Evolutionary conservation across 192 early-diverging fungal genomes (phyloP), one percentile per base, ranked within the genome.

Genomic region (Linderina pennispora): DNA sequence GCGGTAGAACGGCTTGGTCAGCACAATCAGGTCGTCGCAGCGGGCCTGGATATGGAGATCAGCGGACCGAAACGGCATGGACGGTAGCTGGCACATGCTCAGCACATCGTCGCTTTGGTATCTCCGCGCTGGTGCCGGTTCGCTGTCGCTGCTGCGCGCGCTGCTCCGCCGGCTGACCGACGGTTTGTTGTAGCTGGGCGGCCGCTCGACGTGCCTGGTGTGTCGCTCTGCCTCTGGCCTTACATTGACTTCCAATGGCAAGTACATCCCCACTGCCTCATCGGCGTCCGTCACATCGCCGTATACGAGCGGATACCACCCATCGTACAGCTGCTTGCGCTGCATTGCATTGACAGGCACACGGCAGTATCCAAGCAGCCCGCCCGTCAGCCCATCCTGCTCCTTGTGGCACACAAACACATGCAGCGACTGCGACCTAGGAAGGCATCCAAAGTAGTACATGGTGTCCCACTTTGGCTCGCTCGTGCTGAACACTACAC

Each of bases 281-380:
- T 47, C 60, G 4, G 43, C 45, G 2, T 32, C 43, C 0, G 48
- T 26, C 38, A 55, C 39, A 7, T 55, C 40, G 34, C 68, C 62
- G 14, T 72, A 54, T 9, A 48, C 35, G 3, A 74, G 25, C 37
- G 71, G 71, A 41, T 64, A 74, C 71, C 71, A 74, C 14, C 71
- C 71, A 17, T 63, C 58, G 46, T 74, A 68, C 4, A 33, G 55
- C n/a, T 32, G 36, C 9, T 48, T 58, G 15, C 53, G 65, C 17
- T 46, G 55, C 42, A 74, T 40, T 14, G 40, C 53, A 14, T 59
- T 42, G 9, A 68, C 54, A 0, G 64, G 71, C 21, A 74, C 51
- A 21, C 58, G 54, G 18, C 54, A 45, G 48, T 68, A 58, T 2
- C 71, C 71, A 40, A 68, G 37, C 17, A 68, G 19, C 14, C 49